Conservation (phyloP, 2,329 filamentous ascomycete genomes). For the Thermothelomyces thermophilus region DNA sequence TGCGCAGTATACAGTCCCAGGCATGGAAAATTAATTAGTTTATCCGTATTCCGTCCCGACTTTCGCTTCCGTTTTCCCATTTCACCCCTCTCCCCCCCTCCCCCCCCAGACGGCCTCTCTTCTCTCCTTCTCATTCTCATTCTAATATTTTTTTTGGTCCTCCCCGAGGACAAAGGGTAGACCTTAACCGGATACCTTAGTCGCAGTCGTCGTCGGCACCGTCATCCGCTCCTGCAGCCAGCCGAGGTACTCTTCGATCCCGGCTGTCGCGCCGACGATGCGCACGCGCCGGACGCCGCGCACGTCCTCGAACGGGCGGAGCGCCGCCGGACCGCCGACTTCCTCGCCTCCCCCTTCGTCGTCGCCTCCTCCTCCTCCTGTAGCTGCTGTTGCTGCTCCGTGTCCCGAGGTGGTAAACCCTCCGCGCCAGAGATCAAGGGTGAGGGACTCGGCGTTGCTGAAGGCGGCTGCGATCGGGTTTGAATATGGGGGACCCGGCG, state of each 20-base stretch:
- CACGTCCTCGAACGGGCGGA: constrained; percentile 38
- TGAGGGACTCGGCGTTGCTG: constrained; percentile 34
- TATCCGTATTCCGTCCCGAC: too few species aligned
- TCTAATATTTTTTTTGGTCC: too few species aligned
- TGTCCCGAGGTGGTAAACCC: constrained; percentile 4
- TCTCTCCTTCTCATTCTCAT: too few species aligned
- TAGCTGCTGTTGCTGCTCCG: not conserved
- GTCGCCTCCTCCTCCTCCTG: not conserved
- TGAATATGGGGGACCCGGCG: not conserved
- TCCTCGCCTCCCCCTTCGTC: too few species aligned
- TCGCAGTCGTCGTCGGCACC: too few species aligned
- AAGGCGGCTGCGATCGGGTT: constrained; percentile 29
- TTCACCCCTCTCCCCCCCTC: too few species aligned
- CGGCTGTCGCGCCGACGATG: constrained; percentile 34
- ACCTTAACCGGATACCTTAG: too few species aligned
- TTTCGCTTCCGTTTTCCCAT: too few species aligned
- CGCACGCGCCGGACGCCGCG: constrained; percentile 33
- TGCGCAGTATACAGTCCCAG: too few species aligned
- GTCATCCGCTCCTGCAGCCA: constrained; percentile 38
- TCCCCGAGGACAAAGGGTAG: too few species aligned
- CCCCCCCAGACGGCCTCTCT: too few species aligned
- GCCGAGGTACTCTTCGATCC: constrained; percentile 37
- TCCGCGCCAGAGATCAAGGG: constrained; percentile 35
- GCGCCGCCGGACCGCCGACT: constrained; percentile 4
- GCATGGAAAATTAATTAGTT: too few species aligned